phyloP scores from a whole-genome alignment of 176 grass and related monocot species.

The Puya raimondii region DNA sequence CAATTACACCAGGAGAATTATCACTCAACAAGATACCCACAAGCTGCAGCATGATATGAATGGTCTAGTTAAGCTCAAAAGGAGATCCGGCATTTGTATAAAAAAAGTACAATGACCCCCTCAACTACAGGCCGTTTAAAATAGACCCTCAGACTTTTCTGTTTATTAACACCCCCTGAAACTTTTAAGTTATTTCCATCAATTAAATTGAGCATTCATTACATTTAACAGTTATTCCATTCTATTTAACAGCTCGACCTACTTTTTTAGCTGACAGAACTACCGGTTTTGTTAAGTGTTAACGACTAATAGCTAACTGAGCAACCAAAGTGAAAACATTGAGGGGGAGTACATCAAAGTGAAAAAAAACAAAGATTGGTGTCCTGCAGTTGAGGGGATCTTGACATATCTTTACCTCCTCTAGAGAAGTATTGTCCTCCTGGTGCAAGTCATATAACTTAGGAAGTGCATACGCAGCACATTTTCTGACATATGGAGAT shows the following conservation, averaged over 20 bases:
- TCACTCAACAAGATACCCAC: slow-evolving; percentile 66
- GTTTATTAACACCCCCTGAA: not conserved
- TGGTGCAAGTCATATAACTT: slow-evolving; percentile 75
- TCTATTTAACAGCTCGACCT: too few relatives aligned
- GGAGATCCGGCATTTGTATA: too few relatives aligned
- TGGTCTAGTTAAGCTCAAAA: too few relatives aligned
- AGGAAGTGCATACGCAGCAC: slow-evolving; percentile 69
- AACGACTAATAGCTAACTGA: too few relatives aligned
- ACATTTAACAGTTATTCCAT: not conserved
- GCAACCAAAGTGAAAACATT: too few relatives aligned
- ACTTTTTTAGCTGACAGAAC: too few relatives aligned
- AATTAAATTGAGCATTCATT: too few relatives aligned
- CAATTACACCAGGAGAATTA: slow-evolving; percentile 63
- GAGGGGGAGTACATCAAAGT: too few relatives aligned
- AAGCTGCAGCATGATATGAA: slow-evolving; percentile 35
- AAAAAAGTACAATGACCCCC: not conserved
- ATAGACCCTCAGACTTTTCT: not conserved
- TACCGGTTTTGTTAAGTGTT: too few relatives aligned
- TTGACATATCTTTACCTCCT: slow-evolving; percentile 28
- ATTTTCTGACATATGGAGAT: slow-evolving; percentile 84
- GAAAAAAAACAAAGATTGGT: not conserved
- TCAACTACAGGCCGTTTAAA: not conserved
- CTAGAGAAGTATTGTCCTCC: slow-evolving; percentile 46
- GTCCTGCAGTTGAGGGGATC: too few relatives aligned
- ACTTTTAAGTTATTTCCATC: not conserved